Base-by-base conservation (phyloP, 352 stramenopile species). In the Globisporangium uncinulatum region DNA sequence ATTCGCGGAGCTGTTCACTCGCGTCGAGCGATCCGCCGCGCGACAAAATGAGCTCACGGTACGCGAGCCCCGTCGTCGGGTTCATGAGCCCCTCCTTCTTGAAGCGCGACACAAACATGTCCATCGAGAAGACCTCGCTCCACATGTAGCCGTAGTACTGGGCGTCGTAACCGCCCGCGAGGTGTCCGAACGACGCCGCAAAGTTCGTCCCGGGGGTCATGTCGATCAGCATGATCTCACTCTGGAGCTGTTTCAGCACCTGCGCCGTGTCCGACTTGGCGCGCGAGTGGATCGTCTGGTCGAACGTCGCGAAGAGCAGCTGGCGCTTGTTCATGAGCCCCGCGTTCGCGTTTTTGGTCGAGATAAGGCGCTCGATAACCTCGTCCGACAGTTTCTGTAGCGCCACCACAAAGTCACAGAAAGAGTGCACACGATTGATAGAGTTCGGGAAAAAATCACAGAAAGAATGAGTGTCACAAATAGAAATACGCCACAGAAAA, bases 101-200 rank as follows among this genome's bases (percentile, higher is more conserved):
- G 73, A 96, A 95, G 24, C 83, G 74, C 62, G 80, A 87, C 47
- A 82, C 69, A 66, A 96, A 96, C 87, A 96, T 95, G 62, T 95
- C 87, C 63, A 90, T 87, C 58, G 83, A 93, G 45, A 94, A 85
- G 13, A 95, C 86, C 57, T 95, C 84, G 54, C 84, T 93, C 86
- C 87, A 96, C 75, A 96, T 81, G 76, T 96, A 96, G 53, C 86
- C 87, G 53, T 89, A 93, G 65, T 90, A 91, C 71, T 90, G 75
- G 4, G 82, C 79, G 47, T 92, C 79, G 59, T 89, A 92, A 58
- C 77, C 79, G 31, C 79, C 77, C 11, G 71, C 82, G 58, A 96
- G 65, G 70, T 96, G 87, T 14, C 79, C 79, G 57, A 96, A 95
- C 14, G 80, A 91, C 10, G 69, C 82, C 3, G 89, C 74, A 60